These are phyloP conservation scores for Neurospora sp. DNA, from an alignment of 495 filamentous ascomycete genomes.

Conservation along the genomic window DNA sequence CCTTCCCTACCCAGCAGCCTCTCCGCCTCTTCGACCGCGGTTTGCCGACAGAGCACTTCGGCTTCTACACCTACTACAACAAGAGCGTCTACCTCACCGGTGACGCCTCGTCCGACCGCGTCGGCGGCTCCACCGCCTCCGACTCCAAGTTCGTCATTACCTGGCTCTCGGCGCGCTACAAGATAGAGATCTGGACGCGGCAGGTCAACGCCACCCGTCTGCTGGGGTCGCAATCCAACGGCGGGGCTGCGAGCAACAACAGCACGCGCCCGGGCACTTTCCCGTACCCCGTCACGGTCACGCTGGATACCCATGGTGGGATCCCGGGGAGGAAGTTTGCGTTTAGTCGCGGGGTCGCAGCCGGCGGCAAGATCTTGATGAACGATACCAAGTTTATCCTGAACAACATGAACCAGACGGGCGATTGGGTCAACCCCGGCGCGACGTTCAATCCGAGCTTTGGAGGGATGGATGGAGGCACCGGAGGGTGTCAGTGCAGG, in stretches of 20 bases:
- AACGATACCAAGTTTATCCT: slow-evolving; percentile 43
- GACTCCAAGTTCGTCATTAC: slow-evolving; percentile 64
- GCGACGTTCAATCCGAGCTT: slow-evolving; percentile 26
- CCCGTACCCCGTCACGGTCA: slow-evolving; percentile 77
- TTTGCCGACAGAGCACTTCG: slow-evolving; percentile 73
- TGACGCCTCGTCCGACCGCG: slow-evolving; percentile 41
- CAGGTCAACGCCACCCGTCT: slow-evolving; percentile 37
- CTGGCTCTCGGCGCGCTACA: slow-evolving; percentile 74
- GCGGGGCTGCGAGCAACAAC: slow-evolving; percentile 6
- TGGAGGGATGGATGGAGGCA: slow-evolving; percentile 59
- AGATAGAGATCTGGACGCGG: slow-evolving; percentile 86
- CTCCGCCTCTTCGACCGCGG: slow-evolving; percentile 80
- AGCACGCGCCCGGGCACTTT: slow-evolving; percentile 57
- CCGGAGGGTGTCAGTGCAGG: slow-evolving; percentile 62
- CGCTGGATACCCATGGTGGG: slow-evolving; percentile 73
- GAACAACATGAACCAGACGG: slow-evolving; percentile 48
- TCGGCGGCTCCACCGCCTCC: slow-evolving; percentile 52
- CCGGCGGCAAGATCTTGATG: slow-evolving; percentile 39
- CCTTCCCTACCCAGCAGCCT: slow-evolving; percentile 62
- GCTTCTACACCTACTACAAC: slow-evolving; percentile 88
- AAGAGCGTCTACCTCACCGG: slow-evolving; percentile 70
- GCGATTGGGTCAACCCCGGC: slow-evolving; percentile 53
- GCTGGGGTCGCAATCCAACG: slow-evolving; percentile 14
- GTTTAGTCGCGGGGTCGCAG: slow-evolving; percentile 59
- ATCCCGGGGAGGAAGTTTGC: slow-evolving; percentile 50